These are phyloP conservation scores for Euryodendron excelsum DNA, from an alignment of 148 eudicot species.

Conservation along the genomic window DNA sequence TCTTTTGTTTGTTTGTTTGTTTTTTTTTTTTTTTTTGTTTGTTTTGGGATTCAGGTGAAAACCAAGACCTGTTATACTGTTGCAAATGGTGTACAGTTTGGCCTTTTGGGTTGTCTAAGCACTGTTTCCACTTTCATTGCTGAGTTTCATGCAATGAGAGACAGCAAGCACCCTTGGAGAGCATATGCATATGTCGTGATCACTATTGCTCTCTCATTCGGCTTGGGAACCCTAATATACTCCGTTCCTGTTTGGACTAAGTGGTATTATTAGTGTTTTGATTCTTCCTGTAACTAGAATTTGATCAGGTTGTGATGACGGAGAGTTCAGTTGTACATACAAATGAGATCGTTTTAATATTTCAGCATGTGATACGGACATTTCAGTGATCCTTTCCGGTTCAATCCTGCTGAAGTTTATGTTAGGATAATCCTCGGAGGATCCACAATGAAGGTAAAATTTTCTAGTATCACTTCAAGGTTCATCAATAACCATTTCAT, in stretches of 20 bases:
- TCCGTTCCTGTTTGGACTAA: conserved; percentile 72
- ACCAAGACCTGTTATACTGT: conserved; percentile 47
- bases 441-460: too few relatives aligned
- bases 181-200: conserved; percentile 69
- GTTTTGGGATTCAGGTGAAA: conserved; percentile 40
- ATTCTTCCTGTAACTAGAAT: not conserved
- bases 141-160: conserved; percentile 69
- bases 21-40: too few relatives aligned
- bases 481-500: too few relatives aligned
- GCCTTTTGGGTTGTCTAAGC: conserved; percentile 78
- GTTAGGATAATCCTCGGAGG: too few relatives aligned
- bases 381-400: too few relatives aligned
- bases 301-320: not conserved
- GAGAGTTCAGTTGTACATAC: too few relatives aligned
- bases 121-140: conserved; percentile 93
- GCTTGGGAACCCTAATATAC: conserved; percentile 72
- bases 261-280: conserved; percentile 37
- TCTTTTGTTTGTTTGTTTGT: too few relatives aligned
- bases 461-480: too few relatives aligned
- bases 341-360: too few relatives aligned
- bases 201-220: conserved; percentile 55
- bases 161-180: conserved; percentile 65
- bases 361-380: not conserved
- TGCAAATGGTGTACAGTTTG: conserved; percentile 71
- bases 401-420: too few relatives aligned